Evolutionary conservation across 176 grass and related monocot species (phyloP), one percentile per base, ranked within the genome.

Genomic region (Alopecurus myosuroides): DNA sequence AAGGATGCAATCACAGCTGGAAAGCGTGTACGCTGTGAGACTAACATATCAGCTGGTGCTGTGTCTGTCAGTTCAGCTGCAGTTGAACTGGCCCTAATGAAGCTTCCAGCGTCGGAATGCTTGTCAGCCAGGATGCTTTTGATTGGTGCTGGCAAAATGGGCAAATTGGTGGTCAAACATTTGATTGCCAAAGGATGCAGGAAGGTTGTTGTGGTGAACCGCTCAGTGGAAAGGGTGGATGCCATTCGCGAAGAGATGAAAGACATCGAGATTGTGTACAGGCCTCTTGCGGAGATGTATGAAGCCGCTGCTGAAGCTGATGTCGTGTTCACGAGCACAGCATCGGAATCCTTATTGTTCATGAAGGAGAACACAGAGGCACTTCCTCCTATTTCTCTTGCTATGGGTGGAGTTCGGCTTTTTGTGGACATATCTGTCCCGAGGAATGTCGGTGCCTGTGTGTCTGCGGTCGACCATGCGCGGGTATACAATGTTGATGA

Each of bases 41-140:
- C 91, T 19, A 97, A 97, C 57, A 97, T 94, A 81, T 97, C 94
- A 42, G 85, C 91, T 51, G 94, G 94, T 77, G 94, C 91, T 17
- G 94, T 97, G n/a, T 97, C 91, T 88, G 91, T 97, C 73, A 97
- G 94, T 85, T 97, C 94, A 49, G 94, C 94, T 29, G 94, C 94
- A 70, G 94, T 97, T 81, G 94, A 97, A 79, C 86, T 97, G 85
- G 87, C 94, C 26, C 51, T 97, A 33, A 97, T 97, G 94, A 97
- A 97, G 88, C 88, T 97, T 78, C 91, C 94, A 71, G 90, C 77
- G 35, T 83, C 87, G 4, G 74, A 94, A 58, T 70, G 68, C 30
- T 14, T 81, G 28, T 92, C 94, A 49, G 94, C 91, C 18, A 90
- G 87, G 45, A 97, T 97, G 94, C 71, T 97, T 36, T 82, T 97